Conservation (phyloP, 2,329 filamentous ascomycete genomes). For the Penicillium sp. region DNA sequence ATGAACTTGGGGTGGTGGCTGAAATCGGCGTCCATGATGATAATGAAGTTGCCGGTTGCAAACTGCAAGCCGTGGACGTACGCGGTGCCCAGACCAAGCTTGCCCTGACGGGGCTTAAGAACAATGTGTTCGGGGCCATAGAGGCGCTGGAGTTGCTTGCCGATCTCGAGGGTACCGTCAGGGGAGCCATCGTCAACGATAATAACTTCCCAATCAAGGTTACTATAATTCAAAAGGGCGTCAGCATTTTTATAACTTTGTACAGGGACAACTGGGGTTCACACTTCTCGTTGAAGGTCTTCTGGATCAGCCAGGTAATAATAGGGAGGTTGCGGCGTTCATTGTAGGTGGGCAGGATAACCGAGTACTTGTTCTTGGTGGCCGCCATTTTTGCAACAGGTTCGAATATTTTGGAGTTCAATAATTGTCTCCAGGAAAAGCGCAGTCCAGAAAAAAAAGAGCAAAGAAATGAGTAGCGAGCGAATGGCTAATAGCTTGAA, state of each 20-base stretch:
- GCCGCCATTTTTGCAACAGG: constrained; percentile 37
- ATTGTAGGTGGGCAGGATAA: constrained; percentile 98
- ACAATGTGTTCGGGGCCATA: constrained; percentile 76
- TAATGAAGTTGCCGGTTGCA: constrained; percentile 88
- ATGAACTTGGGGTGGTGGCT: constrained; percentile 99
- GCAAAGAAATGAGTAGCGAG: constrained; percentile 27
- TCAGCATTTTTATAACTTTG: constrained; percentile 5
- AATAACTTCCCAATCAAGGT: constrained; percentile 95
- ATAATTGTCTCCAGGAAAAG: constrained; percentile 18
- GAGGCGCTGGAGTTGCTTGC: constrained; percentile 83
- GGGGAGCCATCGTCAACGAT: constrained; percentile 98
- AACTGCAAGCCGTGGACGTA: constrained; percentile 95
- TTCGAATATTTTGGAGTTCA: constrained; percentile 7
- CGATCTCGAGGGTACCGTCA: constrained; percentile 90
- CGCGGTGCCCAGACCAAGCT: constrained; percentile 93
- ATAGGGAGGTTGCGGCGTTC: constrained; percentile 97
- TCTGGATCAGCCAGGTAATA: constrained; percentile 90
- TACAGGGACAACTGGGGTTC: constrained; percentile 28
- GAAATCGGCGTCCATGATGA: constrained; percentile 99
- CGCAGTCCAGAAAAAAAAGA: constrained; percentile 10
- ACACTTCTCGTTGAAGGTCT: constrained; percentile 86
- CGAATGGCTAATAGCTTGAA: constrained; percentile 33
- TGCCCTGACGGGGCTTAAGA: constrained; percentile 87
- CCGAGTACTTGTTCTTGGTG: constrained; percentile 81
- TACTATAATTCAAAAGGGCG: constrained; percentile 56